These are phyloP conservation scores for Sonneratia alba DNA, from an alignment of 345 rosid species.

Conservation along the genomic window DNA sequence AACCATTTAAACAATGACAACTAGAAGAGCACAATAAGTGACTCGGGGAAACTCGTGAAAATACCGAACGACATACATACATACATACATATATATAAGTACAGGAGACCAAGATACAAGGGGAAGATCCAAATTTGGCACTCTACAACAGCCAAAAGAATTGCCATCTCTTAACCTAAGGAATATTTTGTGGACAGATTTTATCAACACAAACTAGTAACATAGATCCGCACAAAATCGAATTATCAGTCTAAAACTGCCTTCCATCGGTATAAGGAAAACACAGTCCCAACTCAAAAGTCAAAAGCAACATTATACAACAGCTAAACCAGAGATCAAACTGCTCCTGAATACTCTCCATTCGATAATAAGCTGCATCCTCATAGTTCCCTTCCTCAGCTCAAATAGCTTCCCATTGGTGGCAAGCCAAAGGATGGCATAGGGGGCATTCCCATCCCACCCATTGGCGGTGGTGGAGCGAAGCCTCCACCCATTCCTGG, in stretches of 20 bases:
- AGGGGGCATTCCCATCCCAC: constrained; percentile 56
- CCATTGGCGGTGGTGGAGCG: constrained; percentile 18
- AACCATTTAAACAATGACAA: no score
- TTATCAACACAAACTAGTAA: neutral
- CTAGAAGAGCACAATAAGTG: no score
- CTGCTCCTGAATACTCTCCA: neutral
- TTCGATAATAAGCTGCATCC: neutral
- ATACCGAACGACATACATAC: no score
- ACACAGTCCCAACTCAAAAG: neutral
- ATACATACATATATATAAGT: no score
- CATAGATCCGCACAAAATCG: neutral
- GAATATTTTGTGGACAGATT: neutral
- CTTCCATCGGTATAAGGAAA: neutral
- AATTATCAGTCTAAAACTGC: neutral
- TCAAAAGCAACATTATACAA: neutral
- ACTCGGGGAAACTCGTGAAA: no score
- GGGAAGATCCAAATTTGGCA: constrained; percentile 5
- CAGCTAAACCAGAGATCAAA: neutral
- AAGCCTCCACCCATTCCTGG: constrained; percentile 26
- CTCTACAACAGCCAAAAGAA: constrained; percentile 14
- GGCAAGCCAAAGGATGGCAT: constrained; percentile 38
- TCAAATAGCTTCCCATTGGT: constrained; percentile 8
- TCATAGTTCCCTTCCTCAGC: neutral
- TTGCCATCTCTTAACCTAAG: neutral
- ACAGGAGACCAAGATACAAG: no score